These are phyloP conservation scores for Microbotryum intermedium DNA, from an alignment of 1,284 basidiomycete species.

Conservation along the genomic window DNA sequence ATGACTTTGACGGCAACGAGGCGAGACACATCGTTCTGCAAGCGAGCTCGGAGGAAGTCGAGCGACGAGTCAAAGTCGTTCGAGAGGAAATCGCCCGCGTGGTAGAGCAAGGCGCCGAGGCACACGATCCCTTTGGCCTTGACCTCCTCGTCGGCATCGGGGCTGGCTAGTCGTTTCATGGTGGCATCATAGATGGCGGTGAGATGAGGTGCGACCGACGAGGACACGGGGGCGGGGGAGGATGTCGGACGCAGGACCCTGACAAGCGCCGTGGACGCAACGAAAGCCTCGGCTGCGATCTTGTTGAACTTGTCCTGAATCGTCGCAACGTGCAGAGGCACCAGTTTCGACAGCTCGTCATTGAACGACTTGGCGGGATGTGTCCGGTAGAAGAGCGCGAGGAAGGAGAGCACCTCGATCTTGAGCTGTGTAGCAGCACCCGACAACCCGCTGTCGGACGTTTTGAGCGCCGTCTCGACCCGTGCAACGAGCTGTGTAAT, in stretches of 20 bases:
- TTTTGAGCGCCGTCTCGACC: slow-evolving; percentile 39
- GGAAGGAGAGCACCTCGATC: slow-evolving; percentile 72
- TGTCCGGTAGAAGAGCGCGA: slow-evolving; percentile 69
- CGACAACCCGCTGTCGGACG: slow-evolving; percentile 33
- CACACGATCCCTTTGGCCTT: slow-evolving; percentile 70
- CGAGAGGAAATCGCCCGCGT: slow-evolving; percentile 60
- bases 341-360: slow-evolving; percentile 55
- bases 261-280: slow-evolving; percentile 44
- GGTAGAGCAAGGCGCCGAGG: slow-evolving; percentile 76
- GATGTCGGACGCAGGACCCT: slow-evolving; percentile 35
- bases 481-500: slow-evolving; percentile 47
- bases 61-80: slow-evolving; percentile 40
- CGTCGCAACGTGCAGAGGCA: slow-evolving; percentile 62
- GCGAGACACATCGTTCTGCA: slow-evolving; percentile 52
- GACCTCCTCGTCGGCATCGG: slow-evolving; percentile 86
- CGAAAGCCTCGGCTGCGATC: slow-evolving; percentile 65
- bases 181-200: slow-evolving; percentile 67
- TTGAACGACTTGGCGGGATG: slow-evolving; percentile 63
- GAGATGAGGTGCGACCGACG: slow-evolving; percentile 51
- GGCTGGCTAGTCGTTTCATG: slow-evolving; percentile 58
- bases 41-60: slow-evolving; percentile 65
- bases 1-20: slow-evolving; percentile 40
- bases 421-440: slow-evolving; percentile 40
- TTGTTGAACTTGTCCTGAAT: slow-evolving; percentile 48
- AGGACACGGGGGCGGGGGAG: slow-evolving; percentile 40